Percentiles rank a stretch among this genome's conserved stretches.
Conservation (phyloP, 345 rosid species). For the Adansonia digitata region DNA sequence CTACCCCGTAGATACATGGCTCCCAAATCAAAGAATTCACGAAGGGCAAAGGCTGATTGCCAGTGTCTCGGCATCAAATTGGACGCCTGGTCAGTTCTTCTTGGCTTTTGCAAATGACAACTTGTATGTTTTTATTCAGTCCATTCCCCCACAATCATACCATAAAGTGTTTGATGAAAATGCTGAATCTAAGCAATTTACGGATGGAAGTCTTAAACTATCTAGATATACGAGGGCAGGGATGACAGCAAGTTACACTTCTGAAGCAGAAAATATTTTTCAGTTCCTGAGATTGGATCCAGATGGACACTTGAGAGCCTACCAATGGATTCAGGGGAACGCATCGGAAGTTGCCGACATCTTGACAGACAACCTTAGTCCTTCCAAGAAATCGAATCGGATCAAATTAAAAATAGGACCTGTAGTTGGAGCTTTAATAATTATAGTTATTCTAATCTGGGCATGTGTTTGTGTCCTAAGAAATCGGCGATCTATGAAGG, state of each 20-base stretch:
- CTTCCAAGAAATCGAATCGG: too few relatives aligned
- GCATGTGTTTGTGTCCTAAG: neutral
- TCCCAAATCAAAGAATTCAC: neutral
- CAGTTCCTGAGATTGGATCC: slow-evolving; percentile 17
- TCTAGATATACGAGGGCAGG: neutral
- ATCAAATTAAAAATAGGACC: too few relatives aligned
- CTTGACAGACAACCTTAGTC: too few relatives aligned
- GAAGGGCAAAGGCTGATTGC: slow-evolving; percentile 1
- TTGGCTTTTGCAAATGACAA: neutral
- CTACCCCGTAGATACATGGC: slow-evolving; percentile 8
- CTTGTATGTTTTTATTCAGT: neutral
- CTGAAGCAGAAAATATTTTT: neutral
- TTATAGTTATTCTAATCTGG: neutral
- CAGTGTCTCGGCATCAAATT: neutral
- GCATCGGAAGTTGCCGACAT: neutral
- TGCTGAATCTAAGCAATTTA: neutral
- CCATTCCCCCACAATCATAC: neutral
- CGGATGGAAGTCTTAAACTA: neutral
- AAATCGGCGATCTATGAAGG: neutral
- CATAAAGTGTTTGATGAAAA: neutral
- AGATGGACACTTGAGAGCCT: slow-evolving; percentile 22
- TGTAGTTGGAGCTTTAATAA: neutral
- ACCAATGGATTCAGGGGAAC: neutral
- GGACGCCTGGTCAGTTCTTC: neutral
- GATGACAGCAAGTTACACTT: neutral